A percentile compares a stretch with the other conserved stretches of the same genome.
phyloP scores from a whole-genome alignment of 306 rosid genomes.

The Hippophae tibetana region DNA sequence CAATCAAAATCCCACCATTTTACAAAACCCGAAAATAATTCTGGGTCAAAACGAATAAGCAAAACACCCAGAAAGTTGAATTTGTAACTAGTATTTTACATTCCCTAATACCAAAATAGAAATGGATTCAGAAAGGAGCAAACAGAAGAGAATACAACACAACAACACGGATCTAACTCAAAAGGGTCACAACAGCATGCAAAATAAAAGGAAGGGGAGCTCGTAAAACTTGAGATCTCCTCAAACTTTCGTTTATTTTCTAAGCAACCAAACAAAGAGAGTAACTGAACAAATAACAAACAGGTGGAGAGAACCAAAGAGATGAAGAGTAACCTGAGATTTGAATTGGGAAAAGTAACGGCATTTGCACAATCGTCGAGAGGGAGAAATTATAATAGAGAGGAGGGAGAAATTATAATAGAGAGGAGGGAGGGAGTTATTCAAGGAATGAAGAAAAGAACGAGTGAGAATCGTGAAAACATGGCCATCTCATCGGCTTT shows the following conservation, averaged over 20 bases:
- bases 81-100: neutral
- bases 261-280: slow-evolving; percentile 3
- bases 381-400: no score
- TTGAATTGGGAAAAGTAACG: slow-evolving; percentile 15
- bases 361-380: no score
- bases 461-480: no score
- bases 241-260: neutral
- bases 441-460: no score
- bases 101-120: neutral
- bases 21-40: no score
- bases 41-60: no score
- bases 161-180: neutral
- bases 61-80: neutral
- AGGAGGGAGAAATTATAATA: no score
- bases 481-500: no score
- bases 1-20: no score
- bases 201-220: neutral
- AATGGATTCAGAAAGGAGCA: neutral
- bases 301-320: neutral
- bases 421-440: no score
- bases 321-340: neutral
- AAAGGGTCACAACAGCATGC: neutral
- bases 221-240: neutral
- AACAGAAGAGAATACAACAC: neutral
- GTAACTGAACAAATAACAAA: neutral